Conservation (phyloP, 306 rosid genomes). For the Ormosia semicastrata region DNA sequence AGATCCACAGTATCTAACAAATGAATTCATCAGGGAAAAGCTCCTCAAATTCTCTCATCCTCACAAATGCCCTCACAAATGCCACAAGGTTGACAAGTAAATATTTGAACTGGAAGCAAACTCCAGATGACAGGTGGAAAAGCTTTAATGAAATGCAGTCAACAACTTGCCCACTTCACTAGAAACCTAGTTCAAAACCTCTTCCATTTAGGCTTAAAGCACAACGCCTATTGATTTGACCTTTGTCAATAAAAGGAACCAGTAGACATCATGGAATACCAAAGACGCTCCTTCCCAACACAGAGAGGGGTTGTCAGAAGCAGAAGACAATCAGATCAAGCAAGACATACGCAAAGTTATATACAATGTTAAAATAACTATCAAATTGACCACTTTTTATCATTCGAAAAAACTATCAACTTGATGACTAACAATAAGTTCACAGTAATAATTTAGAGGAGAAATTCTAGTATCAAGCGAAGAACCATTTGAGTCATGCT, state of each 20-base stretch:
- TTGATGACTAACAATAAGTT: slow-evolving; percentile 1
- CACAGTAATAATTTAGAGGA: slow-evolving; percentile 2
- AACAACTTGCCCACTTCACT: not conserved
- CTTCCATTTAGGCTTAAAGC: slow-evolving; percentile 11
- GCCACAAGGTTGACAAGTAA: not conserved
- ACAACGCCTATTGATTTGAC: not conserved
- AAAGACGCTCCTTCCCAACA: not conserved
- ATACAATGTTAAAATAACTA: not conserved
- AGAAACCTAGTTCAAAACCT: not conserved
- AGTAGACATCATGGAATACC: not conserved
- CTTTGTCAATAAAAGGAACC: not conserved
- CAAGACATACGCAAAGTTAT: not conserved
- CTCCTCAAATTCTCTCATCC: not conserved
- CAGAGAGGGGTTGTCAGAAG: not conserved
- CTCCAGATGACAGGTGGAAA: not conserved
- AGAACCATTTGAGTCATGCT: slow-evolving; percentile 10
- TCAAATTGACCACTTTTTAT: slow-evolving; percentile 7
- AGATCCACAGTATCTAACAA: not conserved
- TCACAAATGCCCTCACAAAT: not conserved
- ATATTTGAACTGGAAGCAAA: slow-evolving; percentile 2
- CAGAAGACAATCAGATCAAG: slow-evolving; percentile 1
- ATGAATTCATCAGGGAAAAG: not conserved
- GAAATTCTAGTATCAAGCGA: slow-evolving; percentile 1
- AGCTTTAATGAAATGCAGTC: not conserved
- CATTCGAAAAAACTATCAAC: slow-evolving; percentile 3